phyloP scores from a whole-genome alignment of 2,329 filamentous ascomycete species.

The Cryphonectria naterciae region DNA sequence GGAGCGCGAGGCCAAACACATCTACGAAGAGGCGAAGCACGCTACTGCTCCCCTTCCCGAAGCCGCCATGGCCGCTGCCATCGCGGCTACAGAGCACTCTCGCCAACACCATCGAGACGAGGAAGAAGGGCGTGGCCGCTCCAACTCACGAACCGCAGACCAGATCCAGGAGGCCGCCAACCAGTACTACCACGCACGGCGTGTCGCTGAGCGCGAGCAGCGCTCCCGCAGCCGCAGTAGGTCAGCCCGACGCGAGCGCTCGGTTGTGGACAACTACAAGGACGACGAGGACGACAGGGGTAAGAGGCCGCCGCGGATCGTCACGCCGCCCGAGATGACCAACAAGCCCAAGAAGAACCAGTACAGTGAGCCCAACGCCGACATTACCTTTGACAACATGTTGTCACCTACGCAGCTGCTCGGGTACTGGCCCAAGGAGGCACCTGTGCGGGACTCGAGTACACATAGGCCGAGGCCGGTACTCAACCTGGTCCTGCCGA shows the following conservation, averaged over 20 bases:
- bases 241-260: constrained; percentile 51
- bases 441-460: constrained; percentile 52
- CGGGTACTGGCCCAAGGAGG: constrained; percentile 35
- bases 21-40: constrained; percentile 51
- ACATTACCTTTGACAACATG: constrained; percentile 64
- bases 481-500: constrained; percentile 65
- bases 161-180: constrained; percentile 61
- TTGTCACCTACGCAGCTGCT: constrained; percentile 57
- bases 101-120: constrained; percentile 40
- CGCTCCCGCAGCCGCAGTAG: constrained; percentile 56
- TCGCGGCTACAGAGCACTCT: constrained; percentile 44
- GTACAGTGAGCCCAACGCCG: constrained; percentile 65
- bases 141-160: constrained; percentile 41
- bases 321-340: constrained; percentile 59
- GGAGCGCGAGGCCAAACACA: constrained; percentile 48
- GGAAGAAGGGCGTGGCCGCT: constrained; percentile 36
- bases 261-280: constrained; percentile 60
- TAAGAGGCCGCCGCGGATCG: constrained; percentile 45
- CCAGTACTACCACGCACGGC: constrained; percentile 60
- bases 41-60: constrained; percentile 53
- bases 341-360: constrained; percentile 48
- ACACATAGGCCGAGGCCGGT: constrained; percentile 60
- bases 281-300: constrained; percentile 41
- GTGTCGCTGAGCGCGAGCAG: constrained; percentile 57
- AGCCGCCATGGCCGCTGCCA: constrained; percentile 52